Base-by-base conservation (phyloP, 2,329 filamentous ascomycete genomes). In the Aspergillus ustus region DNA sequence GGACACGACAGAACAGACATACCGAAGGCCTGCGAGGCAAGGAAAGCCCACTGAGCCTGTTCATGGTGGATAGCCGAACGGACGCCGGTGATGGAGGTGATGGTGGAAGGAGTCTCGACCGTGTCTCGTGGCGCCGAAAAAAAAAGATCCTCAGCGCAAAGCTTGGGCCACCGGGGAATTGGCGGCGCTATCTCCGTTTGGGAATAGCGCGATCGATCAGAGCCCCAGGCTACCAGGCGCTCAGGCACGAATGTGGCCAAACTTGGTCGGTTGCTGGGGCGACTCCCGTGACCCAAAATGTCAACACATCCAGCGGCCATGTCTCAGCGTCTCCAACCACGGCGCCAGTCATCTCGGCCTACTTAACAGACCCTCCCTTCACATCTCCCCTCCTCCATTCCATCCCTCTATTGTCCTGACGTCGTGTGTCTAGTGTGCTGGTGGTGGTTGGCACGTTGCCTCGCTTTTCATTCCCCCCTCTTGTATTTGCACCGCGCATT, bases 1-100 rank as follows among this genome's bases (percentile, higher is more conserved):
- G 70, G 43, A 68, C 66, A 59, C 72, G 73, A 59, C 75, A 77
- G 40, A 73, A 64, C 49, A 75, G 67, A 64, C 75, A 78, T 66
- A 74, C 64, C 40, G 72, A 68, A 31, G 68, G 66, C 17, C 66
- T 70, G 29, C 69, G 44, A 5, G 70, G 70, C 57, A 75, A 66
- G 60, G 71, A 69, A 64, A 75, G 67, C 49, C 69, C 74, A 61
- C 67, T 69, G 60, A 65, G 40, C 37, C 61, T 62, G 59, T 66
- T 63, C 60, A 68, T 70, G 57, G 53, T 61, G 64, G 37, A 6
- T 52, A 51, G 43, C 20, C 17, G 28, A n/a, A n/a, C n/a, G n/a
- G n/a, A n/a, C 13, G 8, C 2, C 28, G 48, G 37, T 40, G 20
- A 45, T 11, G 40, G 19, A 17, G 25, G 28, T 44, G 61, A 28